Evolutionary conservation across 805 yeast genomes (phyloP), one percentile per base, ranked within the genome.

Genomic region (Wickerhamia fluorescens): DNA sequence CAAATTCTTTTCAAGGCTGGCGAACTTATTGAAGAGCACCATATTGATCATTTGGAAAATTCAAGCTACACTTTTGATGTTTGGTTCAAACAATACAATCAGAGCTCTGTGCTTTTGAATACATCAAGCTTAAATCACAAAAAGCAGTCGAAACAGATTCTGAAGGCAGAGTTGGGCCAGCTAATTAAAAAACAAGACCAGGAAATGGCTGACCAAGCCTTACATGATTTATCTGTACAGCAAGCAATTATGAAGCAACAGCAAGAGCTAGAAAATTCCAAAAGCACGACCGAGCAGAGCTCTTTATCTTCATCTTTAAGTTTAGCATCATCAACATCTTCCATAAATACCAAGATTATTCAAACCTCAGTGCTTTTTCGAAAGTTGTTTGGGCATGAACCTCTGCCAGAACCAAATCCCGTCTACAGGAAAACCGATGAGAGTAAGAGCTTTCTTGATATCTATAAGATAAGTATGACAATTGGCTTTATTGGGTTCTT

Each of bases 401-500:
- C 33, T 7, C 24, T 38, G 4, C 25, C 34, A 3, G 37, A 36
- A 8, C 32, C 29, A 6, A 30, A 28, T 3, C 26, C 35, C 20
- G n/a, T n/a, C n/a, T n/a, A n/a, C n/a, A n/a, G n/a, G n/a, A n/a
- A n/a, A n/a, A n/a, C n/a, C n/a, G 34, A 35, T 16, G 37, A 31
- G n/a, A 25, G 37, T 7, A 41, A 42, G 23, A 29, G 24, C 29
- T 28, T 61, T 12, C n/a, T n/a, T n/a, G n/a, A n/a, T n/a, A n/a
- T n/a, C n/a, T 56, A 56, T 37, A 53, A 47, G 29, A 29, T 60
- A 16, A 58, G 66, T 24, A 37, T 61, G 30, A 53, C 66, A 1
- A 50, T 62, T 16, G 68, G 68, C 1, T 45, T 61, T 24, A 42
- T 61, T 20, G 68, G 69, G 2, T 45, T 62, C 26, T 18, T 61